Conservation (phyloP, 192 early-diverging fungal genomes). For the Rhizophagus clarus region DNA sequence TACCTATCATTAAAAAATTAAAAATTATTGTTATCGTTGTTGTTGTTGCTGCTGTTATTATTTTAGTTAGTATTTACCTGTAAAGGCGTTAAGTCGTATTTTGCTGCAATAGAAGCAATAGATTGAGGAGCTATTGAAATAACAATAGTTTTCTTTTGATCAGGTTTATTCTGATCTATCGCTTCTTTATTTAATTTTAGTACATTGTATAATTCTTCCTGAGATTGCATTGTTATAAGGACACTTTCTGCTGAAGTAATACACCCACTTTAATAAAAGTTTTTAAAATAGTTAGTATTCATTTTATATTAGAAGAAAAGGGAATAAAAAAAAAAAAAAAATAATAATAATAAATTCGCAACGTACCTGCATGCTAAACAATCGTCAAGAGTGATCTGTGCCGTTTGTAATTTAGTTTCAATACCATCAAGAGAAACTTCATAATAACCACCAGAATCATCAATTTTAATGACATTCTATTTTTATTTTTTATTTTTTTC, state of each 20-base stretch:
- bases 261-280: constrained; percentile 73
- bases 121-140: constrained; percentile 92
- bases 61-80: constrained; percentile 49
- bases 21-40: too few relatives aligned
- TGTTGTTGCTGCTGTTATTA: neutral
- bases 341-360: constrained; percentile 1
- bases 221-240: constrained; percentile 88
- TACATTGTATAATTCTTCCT: constrained; percentile 81
- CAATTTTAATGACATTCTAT: constrained; percentile 73
- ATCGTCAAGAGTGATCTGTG: constrained; percentile 90
- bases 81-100: constrained; percentile 71
- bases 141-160: constrained; percentile 57
- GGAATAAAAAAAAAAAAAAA: neutral
- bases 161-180: constrained; percentile 33
- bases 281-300: too few relatives aligned
- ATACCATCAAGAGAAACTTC: constrained; percentile 87
- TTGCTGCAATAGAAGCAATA: constrained; percentile 85
- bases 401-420: constrained; percentile 82
- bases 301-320: too few relatives aligned
- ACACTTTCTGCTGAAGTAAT: constrained; percentile 98
- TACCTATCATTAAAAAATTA: too few relatives aligned
- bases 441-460: constrained; percentile 78
- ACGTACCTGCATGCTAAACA: constrained; percentile 93
- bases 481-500: too few relatives aligned
- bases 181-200: constrained; percentile 60